Evolutionary conservation across 2,329 filamentous ascomycete species (phyloP).

Genomic region (Knoxdaviesia capensis): DNA sequence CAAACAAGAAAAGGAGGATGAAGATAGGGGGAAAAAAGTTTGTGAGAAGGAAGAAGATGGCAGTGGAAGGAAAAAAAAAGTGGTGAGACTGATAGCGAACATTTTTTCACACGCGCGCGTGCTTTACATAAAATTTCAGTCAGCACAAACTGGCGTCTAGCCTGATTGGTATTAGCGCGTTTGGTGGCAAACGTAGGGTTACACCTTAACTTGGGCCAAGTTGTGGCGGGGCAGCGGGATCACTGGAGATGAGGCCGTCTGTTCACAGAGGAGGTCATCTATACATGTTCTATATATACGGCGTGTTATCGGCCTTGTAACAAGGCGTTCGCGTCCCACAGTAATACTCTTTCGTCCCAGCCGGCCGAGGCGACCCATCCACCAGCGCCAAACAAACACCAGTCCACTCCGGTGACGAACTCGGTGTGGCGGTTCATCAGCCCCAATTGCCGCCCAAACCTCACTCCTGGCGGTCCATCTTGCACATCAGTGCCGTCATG

Average conservation of each 20-base stretch:
- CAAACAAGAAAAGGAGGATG: background rate
- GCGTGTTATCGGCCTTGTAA: constrained; percentile 1
- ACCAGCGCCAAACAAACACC: constrained; percentile 89
- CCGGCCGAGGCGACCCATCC: constrained; percentile 90
- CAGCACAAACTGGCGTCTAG: too few relatives aligned
- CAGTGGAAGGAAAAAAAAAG: background rate
- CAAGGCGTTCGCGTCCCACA: constrained; percentile 66
- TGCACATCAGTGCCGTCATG: constrained; percentile 39
- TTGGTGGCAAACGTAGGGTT: too few relatives aligned
- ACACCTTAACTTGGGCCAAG: too few relatives aligned
- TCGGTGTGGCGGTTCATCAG: constrained; percentile 88
- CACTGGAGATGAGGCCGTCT: too few relatives aligned
- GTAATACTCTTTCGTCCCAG: constrained; percentile 79
- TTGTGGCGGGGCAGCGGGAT: too few relatives aligned
- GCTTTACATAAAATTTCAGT: too few relatives aligned
- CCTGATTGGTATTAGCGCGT: too few relatives aligned
- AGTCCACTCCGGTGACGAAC: constrained; percentile 90
- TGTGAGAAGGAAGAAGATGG: background rate
- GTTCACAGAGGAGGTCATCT: too few relatives aligned
- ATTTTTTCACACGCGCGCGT: too few relatives aligned
- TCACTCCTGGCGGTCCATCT: constrained; percentile 15
- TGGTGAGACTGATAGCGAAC: too few relatives aligned
- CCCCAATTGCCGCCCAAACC: constrained; percentile 52
- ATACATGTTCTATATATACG: too few relatives aligned
- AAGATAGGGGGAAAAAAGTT: background rate